Base-by-base conservation (phyloP, 2,329 filamentous ascomycete genomes). In the Echinosphaeria canescens region DNA sequence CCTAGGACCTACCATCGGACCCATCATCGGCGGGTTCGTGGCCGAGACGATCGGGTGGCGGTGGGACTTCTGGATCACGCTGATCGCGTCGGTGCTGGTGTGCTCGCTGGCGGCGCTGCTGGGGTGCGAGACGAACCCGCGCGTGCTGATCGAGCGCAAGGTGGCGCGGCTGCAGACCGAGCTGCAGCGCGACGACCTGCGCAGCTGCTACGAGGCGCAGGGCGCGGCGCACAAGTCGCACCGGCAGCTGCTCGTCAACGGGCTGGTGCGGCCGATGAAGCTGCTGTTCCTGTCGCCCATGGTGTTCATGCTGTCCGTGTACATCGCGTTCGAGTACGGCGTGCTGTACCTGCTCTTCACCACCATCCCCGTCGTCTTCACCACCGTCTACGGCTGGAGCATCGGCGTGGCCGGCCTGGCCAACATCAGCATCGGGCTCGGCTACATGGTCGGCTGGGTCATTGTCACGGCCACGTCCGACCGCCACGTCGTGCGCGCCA, bases 271-370 rank as follows among this genome's bases (percentile, higher is more conserved):
- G 25, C 69, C 71, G 7, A 45, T 76, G 38, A 59, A 62, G 26
- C 60, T 78, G 34, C 57, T 80, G 9, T 62, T 75, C 31, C 56
- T 58, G 18, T 73, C 79, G 45, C 72, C 75, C 29, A 75, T 80
- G 29, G 69, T 80, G 29, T 53, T 65, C 1, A 49, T 71, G 8
- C 49, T 80, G 13, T 74, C 70, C 20, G 51, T 79, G 29, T 80
- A 80, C 48, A 74, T 73, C 54, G 62, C 70, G 23, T 80, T 80
- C 47, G 69, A 76, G 44, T 82, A 84, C 40, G 75, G 59, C 11
- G 56, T 88, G 1, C 63, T 91, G 2, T 91, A 88, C 41, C 69
- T 85, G 15, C 88, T 88, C 53, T 57, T 92, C 27, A 84, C 79
- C 0, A 76, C 80, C 2, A 90, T 90, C 38, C 73, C 76, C 1